These are phyloP conservation scores for Murraya koenigii DNA, from an alignment of 345 rosid genomes.

Conservation along the genomic window DNA sequence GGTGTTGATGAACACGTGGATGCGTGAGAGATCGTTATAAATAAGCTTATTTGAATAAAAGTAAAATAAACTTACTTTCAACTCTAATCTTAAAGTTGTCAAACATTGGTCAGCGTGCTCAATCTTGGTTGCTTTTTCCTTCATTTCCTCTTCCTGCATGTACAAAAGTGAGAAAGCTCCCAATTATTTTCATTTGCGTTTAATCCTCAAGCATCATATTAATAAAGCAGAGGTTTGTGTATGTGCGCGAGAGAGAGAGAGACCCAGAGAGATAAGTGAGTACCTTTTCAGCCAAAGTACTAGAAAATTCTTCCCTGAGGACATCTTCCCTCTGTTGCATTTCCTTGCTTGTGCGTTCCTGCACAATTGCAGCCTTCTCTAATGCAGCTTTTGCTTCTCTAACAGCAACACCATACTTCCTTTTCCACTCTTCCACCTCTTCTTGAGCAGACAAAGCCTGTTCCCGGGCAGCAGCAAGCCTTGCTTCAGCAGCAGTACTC, in stretches of 20 bases:
- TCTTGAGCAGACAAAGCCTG: constrained; percentile 84
- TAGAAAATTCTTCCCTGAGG: constrained; percentile 68
- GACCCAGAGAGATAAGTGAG: constrained; percentile 10
- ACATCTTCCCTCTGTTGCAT: constrained; percentile 85
- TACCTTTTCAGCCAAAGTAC: constrained; percentile 70
- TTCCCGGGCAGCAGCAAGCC: constrained; percentile 93
- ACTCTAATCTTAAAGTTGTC: constrained; percentile 73
- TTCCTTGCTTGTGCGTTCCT: constrained; percentile 76
- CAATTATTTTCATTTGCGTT: neutral
- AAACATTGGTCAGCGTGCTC: constrained; percentile 80
- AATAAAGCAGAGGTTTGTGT: neutral
- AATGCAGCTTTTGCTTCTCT: constrained; percentile 89
- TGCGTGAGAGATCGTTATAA: neutral
- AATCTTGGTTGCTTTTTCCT: constrained; percentile 59
- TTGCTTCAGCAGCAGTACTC: constrained; percentile 90
- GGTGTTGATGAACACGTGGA: neutral
- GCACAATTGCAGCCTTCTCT: constrained; percentile 87
- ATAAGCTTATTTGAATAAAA: neutral
- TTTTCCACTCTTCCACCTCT: constrained; percentile 91
- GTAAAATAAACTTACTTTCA: constrained; percentile 58
- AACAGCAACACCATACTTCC: constrained; percentile 82
- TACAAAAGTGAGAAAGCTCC: constrained; percentile 13
- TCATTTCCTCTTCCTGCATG: constrained; percentile 80
- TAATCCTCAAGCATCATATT: neutral
- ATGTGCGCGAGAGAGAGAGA: constrained; percentile 2